A percentile compares a stretch with the other conserved stretches of the same genome.
phyloP scores from a whole-genome alignment of 1,139 yeast species.

The Yamadazyma mexicana region DNA sequence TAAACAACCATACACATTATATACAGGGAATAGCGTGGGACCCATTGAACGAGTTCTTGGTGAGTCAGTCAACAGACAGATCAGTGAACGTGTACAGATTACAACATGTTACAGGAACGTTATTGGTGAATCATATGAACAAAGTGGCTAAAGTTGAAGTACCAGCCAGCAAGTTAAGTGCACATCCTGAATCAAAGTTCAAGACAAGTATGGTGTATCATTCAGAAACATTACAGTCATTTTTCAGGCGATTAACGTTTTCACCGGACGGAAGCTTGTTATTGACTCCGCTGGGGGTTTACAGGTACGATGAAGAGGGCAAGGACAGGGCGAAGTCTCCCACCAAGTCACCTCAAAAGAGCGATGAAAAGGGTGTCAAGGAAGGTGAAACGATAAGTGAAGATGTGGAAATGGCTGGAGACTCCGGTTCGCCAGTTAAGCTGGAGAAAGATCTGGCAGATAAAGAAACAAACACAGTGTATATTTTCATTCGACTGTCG shows the following conservation, averaged over 20 bases:
- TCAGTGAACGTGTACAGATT: slow-evolving; percentile 43
- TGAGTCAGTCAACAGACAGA: slow-evolving; percentile 90
- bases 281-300: slow-evolving; percentile 81
- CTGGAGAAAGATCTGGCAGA: slow-evolving; percentile 10
- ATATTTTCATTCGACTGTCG: slow-evolving; percentile 70
- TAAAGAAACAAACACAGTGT: slow-evolving; percentile 58
- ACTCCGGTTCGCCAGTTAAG: too few relatives aligned
- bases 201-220: slow-evolving; percentile 50
- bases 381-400: slow-evolving; percentile 4
- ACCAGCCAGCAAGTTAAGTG: slow-evolving; percentile 6
- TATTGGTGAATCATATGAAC: slow-evolving; percentile 4
- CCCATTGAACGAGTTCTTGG: slow-evolving; percentile 71
- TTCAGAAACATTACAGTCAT: slow-evolving; percentile 84
- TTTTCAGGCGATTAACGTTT: slow-evolving; percentile 80
- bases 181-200: slow-evolving; percentile 1
- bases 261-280: slow-evolving; percentile 88
- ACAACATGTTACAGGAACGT: not conserved
- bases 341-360: not conserved
- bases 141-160: slow-evolving; percentile 17
- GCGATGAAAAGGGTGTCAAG: slow-evolving; percentile 9
- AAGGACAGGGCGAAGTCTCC: not conserved
- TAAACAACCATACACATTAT: slow-evolving; percentile 79
- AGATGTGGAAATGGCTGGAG: too few relatives aligned
- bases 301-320: slow-evolving; percentile 23
- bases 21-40: slow-evolving; percentile 98